A percentile compares a stretch with the other conserved stretches of the same genome.
Conservation (phyloP, 2,329 filamentous ascomycete species). For the Tolypocladium sp. region DNA sequence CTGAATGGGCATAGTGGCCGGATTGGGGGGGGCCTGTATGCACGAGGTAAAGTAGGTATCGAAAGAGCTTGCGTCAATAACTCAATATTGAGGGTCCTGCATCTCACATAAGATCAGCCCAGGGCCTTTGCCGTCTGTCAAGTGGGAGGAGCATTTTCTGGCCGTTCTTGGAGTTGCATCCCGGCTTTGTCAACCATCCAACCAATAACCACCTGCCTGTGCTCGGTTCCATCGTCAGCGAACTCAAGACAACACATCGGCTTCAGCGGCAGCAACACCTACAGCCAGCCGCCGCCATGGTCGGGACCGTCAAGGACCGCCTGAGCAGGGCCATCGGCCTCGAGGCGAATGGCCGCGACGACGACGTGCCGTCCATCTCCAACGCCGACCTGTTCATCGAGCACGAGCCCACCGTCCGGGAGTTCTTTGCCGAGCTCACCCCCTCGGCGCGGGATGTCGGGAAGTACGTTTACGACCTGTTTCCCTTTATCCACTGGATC, state of each 20-base stretch:
- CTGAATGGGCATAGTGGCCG: not conserved
- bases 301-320: conserved; percentile 13
- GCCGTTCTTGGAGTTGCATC: not conserved
- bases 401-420: conserved; percentile 30
- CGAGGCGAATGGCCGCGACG: conserved; percentile 20
- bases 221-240: not conserved
- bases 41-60: not conserved
- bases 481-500: conserved; percentile 41
- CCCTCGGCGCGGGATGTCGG: conserved; percentile 20
- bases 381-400: conserved; percentile 29
- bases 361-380: conserved; percentile 22
- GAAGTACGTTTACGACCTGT: conserved; percentile 30
- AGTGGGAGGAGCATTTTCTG: not conserved
- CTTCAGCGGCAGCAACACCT: not conserved
- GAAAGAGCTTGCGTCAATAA: not conserved
- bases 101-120: not conserved
- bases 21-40: not conserved
- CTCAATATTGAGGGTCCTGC: not conserved
- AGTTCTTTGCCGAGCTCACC: conserved; percentile 28
- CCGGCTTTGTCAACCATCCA: not conserved
- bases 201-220: too few species aligned
- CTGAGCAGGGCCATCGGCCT: conserved; percentile 22
- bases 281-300: conserved; percentile 4
- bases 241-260: not conserved
- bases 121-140: not conserved